A percentile compares a stretch with the other conserved stretches of the same genome.
These are phyloP conservation scores for Pseudogymnoascus sp. DNA, from an alignment of 2,329 filamentous ascomycete species.

Conservation along the genomic window DNA sequence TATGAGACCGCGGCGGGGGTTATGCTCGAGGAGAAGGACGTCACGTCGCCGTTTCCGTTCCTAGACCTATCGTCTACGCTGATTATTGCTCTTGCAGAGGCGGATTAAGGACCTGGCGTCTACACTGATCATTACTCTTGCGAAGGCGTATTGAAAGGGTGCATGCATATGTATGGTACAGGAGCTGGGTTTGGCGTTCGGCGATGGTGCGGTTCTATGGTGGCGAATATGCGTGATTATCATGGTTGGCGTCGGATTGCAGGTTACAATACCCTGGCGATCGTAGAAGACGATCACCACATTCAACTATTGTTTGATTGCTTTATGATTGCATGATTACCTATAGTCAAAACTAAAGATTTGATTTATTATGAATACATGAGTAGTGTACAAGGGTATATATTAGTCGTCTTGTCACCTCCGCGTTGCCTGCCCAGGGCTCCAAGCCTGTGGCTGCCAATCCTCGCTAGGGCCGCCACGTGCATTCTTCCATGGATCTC, in stretches of 20 bases:
- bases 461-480: slow-evolving; percentile 51
- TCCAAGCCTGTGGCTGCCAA: slow-evolving; percentile 44
- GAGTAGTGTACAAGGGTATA: slow-evolving; percentile 3
- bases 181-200: slow-evolving; percentile 3
- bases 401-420: not conserved
- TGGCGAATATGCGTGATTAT: not conserved
- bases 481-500: slow-evolving; percentile 49
- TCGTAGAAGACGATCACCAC: slow-evolving; percentile 9
- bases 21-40: slow-evolving; percentile 82
- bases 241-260: slow-evolving; percentile 6
- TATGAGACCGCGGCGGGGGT: slow-evolving; percentile 77
- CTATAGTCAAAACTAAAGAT: not conserved
- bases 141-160: slow-evolving; percentile 57
- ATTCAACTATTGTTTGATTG: slow-evolving; percentile 7
- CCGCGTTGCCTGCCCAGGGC: not conserved
- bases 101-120: slow-evolving; percentile 72
- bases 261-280: slow-evolving; percentile 9
- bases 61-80: slow-evolving; percentile 86
- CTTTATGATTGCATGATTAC: slow-evolving; percentile 3
- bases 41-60: slow-evolving; percentile 92
- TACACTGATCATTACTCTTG: slow-evolving; percentile 84
- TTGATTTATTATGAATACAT: slow-evolving; percentile 7
- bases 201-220: slow-evolving; percentile 3
- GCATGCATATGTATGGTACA: slow-evolving; percentile 1
- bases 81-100: slow-evolving; percentile 87